These are phyloP conservation scores for Stropharia rugosoannulata DNA, from an alignment of 768 basidiomycete genomes.

Conservation along the genomic window DNA sequence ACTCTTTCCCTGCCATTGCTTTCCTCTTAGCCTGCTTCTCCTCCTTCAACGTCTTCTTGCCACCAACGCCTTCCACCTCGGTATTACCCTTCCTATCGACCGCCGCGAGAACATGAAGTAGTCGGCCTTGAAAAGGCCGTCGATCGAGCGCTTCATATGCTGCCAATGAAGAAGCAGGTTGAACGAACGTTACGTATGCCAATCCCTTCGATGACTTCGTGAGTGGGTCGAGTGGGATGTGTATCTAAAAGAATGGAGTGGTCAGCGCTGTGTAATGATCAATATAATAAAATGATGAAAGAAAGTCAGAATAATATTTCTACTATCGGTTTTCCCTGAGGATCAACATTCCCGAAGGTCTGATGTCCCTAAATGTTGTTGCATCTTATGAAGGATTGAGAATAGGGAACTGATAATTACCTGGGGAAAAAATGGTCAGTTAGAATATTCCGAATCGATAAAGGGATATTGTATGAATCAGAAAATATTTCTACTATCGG, in stretches of 20 bases:
- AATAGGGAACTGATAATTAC: slow-evolving; percentile 29
- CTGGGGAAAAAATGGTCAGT: slow-evolving; percentile 24
- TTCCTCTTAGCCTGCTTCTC: slow-evolving; percentile 65
- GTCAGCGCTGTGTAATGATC: background rate
- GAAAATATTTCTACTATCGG: slow-evolving; percentile 57
- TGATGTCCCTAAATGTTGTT: slow-evolving; percentile 59
- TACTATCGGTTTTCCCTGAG: slow-evolving; percentile 62
- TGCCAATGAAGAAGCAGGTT: slow-evolving; percentile 43
- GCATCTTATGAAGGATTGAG: slow-evolving; percentile 17
- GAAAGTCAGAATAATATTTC: slow-evolving; percentile 40
- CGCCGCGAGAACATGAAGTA: slow-evolving; percentile 88
- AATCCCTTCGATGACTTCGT: slow-evolving; percentile 51
- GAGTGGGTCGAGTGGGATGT: slow-evolving; percentile 43
- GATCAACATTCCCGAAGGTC: slow-evolving; percentile 63
- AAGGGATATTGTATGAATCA: slow-evolving; percentile 25
- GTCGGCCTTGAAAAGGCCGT: slow-evolving; percentile 85
- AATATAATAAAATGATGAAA: slow-evolving; percentile 6
- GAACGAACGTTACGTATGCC: slow-evolving; percentile 48
- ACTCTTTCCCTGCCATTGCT: slow-evolving; percentile 69
- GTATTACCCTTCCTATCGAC: slow-evolving; percentile 59
- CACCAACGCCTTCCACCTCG: slow-evolving; percentile 40
- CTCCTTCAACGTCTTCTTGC: slow-evolving; percentile 55
- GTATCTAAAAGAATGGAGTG: slow-evolving; percentile 33
- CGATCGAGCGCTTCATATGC: slow-evolving; percentile 83
- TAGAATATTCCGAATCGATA: slow-evolving; percentile 6